Evolutionary conservation across 345 rosid genomes (phyloP), one percentile per base, ranked within the genome.

Genomic region (Gossypium rotundifolium): DNA sequence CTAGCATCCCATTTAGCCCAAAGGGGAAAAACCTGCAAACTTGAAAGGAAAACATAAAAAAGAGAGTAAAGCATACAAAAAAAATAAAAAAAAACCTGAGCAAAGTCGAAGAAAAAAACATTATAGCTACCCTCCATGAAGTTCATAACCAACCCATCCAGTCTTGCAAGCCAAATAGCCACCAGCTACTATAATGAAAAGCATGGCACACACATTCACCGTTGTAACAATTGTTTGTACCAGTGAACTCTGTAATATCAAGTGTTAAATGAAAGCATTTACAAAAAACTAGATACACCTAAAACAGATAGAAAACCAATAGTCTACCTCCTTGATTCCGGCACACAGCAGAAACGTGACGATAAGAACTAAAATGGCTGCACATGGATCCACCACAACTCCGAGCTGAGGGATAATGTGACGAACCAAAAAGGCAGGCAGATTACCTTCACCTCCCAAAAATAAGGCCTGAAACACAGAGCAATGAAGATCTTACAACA

Each of bases 321-420:
- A 45, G 20, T 44, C 70, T 81, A 93, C 98, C 98, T 93, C 98
- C 82, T 93, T 93, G 75, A 93, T 91, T 75, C 98, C 98, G 53
- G 88, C 84, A 63, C 98, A 93, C 75, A 93, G 82, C 38, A 93
- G 88, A 83, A 87, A 80, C 0, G 94, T 93, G 76, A 91, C 94
- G 53, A 87, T 55, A 53, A 93, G 29, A 66, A 93, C 91, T 71
- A 93, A 82, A 74, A 81, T 12, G 67, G 94, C 93, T 75, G 98
- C 97, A 83, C 92, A 88, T 46, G 98, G 98, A 77, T 93, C 98
- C 73, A 93, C 87, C 73, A 88, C 91, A 63, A 93, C 76, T 78
- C 85, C 94, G 60, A 93, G 85, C 62, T 91, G 87, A 9, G 97
- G 97, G 70, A 93, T 88, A 48, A 82, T 77, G 22, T 86, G 93